Evolutionary conservation across 495 filamentous ascomycete genomes (phyloP).

Genomic region (Tuber aestivum): DNA sequence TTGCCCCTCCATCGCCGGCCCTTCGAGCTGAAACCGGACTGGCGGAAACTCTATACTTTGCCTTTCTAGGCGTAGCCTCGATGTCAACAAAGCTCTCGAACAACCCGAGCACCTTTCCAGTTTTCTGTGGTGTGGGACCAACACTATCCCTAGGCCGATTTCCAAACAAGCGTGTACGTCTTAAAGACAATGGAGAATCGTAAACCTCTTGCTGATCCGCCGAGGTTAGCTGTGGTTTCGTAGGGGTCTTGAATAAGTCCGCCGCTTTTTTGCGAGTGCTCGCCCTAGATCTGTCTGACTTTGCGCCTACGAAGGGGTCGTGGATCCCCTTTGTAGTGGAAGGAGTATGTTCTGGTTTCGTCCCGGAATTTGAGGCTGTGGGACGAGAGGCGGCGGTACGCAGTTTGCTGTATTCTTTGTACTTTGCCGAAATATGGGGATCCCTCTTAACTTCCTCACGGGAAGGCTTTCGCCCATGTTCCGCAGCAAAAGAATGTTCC

Average conservation of each 20-base stretch:
- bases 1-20: not conserved
- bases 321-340: conserved; percentile 49
- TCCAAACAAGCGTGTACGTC: conserved; percentile 40
- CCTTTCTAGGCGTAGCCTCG: conserved; percentile 45
- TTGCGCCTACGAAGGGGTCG: conserved; percentile 59
- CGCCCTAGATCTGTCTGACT: conserved; percentile 15
- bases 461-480: conserved; percentile 70
- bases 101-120: conserved; percentile 79
- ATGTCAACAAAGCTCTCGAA: conserved; percentile 73
- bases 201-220: conserved; percentile 33
- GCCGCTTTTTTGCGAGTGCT: conserved; percentile 45
- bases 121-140: conserved; percentile 85
- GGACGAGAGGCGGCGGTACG: conserved; percentile 45
- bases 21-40: not conserved
- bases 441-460: conserved; percentile 84
- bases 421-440: conserved; percentile 63
- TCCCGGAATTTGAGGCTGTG: conserved; percentile 23
- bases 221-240: conserved; percentile 37
- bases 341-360: conserved; percentile 53
- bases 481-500: conserved; percentile 68
- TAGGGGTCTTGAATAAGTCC: conserved; percentile 28
- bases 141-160: conserved; percentile 46
- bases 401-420: conserved; percentile 75
- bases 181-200: conserved; percentile 41
- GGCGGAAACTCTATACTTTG: not conserved